Percentiles rank a stretch among this genome's conserved stretches.
phyloP scores from a whole-genome alignment of 176 grass and related monocot genomes.

The Otatea glauca region DNA sequence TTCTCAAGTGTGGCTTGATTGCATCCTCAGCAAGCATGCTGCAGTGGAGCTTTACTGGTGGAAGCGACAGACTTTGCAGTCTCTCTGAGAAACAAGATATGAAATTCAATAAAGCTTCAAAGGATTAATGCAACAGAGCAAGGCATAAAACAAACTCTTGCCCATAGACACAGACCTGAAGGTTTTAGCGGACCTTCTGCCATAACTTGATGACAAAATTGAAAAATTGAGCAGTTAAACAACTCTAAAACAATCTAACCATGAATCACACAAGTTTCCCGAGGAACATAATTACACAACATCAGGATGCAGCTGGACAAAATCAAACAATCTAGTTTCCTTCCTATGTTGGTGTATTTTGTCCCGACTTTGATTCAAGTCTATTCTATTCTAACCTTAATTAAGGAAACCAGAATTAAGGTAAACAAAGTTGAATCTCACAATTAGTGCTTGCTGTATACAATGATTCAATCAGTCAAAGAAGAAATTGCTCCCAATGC shows the following conservation, averaged over 20 bases:
- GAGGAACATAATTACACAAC: not conserved
- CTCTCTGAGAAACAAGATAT: conserved; percentile 50
- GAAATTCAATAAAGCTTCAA: not conserved
- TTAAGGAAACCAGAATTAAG: too few species aligned
- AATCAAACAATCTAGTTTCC: too few species aligned
- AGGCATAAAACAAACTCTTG: not conserved
- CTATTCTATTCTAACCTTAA: too few species aligned
- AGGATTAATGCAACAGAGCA: not conserved
- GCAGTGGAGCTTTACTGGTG: conserved; percentile 94
- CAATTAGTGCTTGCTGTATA: too few species aligned
- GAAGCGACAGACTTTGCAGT: conserved; percentile 85
- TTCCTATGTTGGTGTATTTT: too few species aligned
- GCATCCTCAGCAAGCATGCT: conserved; percentile 98
- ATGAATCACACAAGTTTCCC: not conserved
- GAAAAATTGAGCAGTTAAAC: not conserved
- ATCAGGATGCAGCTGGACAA: not conserved
- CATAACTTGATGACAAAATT: not conserved
- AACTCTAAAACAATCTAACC: not conserved
- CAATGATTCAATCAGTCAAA: too few species aligned
- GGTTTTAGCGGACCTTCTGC: not conserved
- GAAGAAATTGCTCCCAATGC: too few species aligned
- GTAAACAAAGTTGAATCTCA: too few species aligned
- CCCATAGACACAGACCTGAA: not conserved
- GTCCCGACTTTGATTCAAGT: too few species aligned
- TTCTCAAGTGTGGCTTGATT: too few species aligned